Evolutionary conservation across 2,329 filamentous ascomycete species (phyloP), one percentile per base, ranked within the genome.

Genomic region (Penicillium brasilianum): DNA sequence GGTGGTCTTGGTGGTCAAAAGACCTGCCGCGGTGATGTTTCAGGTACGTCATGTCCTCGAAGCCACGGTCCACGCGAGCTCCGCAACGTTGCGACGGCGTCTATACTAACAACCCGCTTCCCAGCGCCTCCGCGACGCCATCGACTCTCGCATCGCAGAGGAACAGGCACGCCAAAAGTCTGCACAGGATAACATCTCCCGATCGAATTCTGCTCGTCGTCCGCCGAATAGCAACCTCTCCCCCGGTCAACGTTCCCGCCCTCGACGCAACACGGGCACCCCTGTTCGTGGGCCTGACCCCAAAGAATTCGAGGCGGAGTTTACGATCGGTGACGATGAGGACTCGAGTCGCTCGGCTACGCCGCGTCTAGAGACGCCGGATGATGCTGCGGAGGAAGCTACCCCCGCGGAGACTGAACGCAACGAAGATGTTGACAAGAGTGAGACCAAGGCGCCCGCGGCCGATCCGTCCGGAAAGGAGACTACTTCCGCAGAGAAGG

Each of bases 81-180:
- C 50, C 52, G 36, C 37, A 28, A 18, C 18, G 16, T 54, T 43
- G 52, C 52, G 52, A 37, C 36, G 8, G 50, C 25, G 13, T 16
- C 43, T 13, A 54, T 46, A 41, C 39, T 57, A 18, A 54, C 54
- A 54, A 52, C 50, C 30, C 18, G 5, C 54, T 20, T 37, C 28
- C 43, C 74, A 95, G 90, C 87, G 91, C 82, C 83, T 96, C 70
- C 91, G 92, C 80, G 91, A 90, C 71, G 90, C 90, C 61, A 92
- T 96, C 76, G 91, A 96, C 76, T 88, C 88, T 71, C 90, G 90
- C 71, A 95, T 97, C 72, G 91, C 92, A 71, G 92, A 97, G 80
- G 93, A 97, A 80, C 92, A 96, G 78, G 90, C 92, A 60, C 90
- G 91, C 60, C 90, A 93, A 74, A 86, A 86, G 72, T 78, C 82